Evolutionary conservation across 139 green algal species (phyloP), one percentile per base, ranked within the genome.

Genomic region (Micromonas commoda): DNA sequence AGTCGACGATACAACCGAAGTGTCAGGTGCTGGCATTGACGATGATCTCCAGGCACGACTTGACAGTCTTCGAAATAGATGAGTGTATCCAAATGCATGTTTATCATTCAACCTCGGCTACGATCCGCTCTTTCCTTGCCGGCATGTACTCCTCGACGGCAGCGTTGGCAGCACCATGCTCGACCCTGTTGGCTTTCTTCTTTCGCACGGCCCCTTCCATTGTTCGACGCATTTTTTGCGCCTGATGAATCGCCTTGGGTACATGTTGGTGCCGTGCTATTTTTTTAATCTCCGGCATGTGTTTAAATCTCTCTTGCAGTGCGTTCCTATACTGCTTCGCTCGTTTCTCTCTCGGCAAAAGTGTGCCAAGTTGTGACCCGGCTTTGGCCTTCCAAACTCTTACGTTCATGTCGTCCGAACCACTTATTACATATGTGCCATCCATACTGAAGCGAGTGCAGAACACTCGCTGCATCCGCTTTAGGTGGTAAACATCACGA

Each of bases 401-500:
- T 33, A 96, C 82, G 86, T 97, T 96, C 87, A 93, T 91, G 86
- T 97, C 92, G 73, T 96, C 92, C 32, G 81, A 90, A 64, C 90
- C 95, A 4, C 83, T 92, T 83, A 97, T 93, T 9, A 99, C 91
- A 79, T 99, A 99, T 13, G 86, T 87, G 2, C 83, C 95, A 72
- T 99, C 95, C 0, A 91, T 91, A 60, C 78, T 91, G 87, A 96
- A 99, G 6, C 87, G 51, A 63, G 71, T 75, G 31, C 51, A 71
- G 45, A 87, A 87, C 65, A 89, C 81, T 20, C 82, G 88, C 90
- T 98, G 94, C 95, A 99, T 99, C 83, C 95, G 91, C 83, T 96
- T 96, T 29, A 91, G 93, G 79, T 93, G 91, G 84, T 98, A 99
- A 54, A 97, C 90, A 64, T 94, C 90, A 2, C 87, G 78, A 52